phyloP scores from a whole-genome alignment of 345 rosid genomes.

The Geranium brycei region DNA sequence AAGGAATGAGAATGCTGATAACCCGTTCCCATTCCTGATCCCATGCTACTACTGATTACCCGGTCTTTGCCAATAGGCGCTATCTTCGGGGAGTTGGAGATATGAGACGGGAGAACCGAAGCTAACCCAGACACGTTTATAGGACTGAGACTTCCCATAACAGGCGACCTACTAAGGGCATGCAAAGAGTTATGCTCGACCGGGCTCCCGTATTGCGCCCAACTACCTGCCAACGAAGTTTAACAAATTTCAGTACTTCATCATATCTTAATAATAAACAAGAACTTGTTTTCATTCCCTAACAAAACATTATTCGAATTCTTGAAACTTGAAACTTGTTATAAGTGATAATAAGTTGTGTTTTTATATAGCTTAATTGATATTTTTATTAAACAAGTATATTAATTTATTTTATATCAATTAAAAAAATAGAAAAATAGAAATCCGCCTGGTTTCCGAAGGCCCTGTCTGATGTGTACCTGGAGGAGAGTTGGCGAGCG shows the following conservation, averaged over 20 bases:
- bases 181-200: slow-evolving; percentile 52
- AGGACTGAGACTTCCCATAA: slow-evolving; percentile 46
- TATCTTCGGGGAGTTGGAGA: slow-evolving; percentile 31
- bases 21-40: neutral
- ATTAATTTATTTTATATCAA: no score
- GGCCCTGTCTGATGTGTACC: slow-evolving; percentile 25
- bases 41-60: slow-evolving; percentile 22
- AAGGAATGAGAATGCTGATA: slow-evolving; percentile 31
- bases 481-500: slow-evolving; percentile 71
- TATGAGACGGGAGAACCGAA: slow-evolving; percentile 62
- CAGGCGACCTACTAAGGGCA: slow-evolving; percentile 52
- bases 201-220: slow-evolving; percentile 64
- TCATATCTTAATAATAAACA: no score
- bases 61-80: slow-evolving; percentile 69
- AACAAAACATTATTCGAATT: no score
- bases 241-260: neutral
- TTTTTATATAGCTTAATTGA: no score
- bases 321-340: no score
- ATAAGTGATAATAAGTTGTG: no score
- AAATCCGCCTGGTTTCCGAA: no score
- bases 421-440: no score
- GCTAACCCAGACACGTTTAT: slow-evolving; percentile 61
- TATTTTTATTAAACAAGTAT: no score
- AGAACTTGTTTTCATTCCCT: no score
- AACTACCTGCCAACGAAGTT: slow-evolving; percentile 41